A percentile compares a stretch with the other conserved stretches of the same genome.
Evolutionary conservation across 495 filamentous ascomycete genomes (phyloP).

Genomic region (Margaritispora aquatica): DNA sequence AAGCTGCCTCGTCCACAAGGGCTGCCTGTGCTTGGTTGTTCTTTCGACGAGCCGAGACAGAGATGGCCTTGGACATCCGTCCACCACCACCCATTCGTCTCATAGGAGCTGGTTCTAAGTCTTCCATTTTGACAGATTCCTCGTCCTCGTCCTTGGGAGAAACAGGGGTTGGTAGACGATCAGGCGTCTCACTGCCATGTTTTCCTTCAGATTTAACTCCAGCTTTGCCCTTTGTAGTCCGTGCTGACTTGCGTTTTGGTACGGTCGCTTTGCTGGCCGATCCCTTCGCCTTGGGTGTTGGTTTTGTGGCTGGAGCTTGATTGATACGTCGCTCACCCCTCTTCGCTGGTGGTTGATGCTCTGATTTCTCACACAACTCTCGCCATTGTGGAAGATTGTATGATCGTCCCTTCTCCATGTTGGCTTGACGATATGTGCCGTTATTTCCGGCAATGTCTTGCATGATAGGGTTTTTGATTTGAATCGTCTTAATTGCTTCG

Average conservation of each 20-base stretch:
- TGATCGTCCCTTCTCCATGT: conserved; percentile 88
- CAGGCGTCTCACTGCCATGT: conserved; percentile 33
- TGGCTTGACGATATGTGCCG: conserved; percentile 91
- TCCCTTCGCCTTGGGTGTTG: conserved; percentile 19
- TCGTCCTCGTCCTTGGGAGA: conserved; percentile 40
- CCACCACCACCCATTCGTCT: conserved; percentile 11
- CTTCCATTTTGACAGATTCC: conserved; percentile 39
- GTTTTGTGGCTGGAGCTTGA: conserved; percentile 38
- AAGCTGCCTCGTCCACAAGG: conserved; percentile 78
- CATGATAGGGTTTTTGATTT: conserved; percentile 92
- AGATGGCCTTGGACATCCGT: conserved; percentile 42
- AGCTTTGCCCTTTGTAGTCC: conserved; percentile 35
- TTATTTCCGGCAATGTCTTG: conserved; percentile 94
- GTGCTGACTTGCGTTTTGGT: conserved; percentile 21
- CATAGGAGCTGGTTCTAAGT: conserved; percentile 18
- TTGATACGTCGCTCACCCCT: conserved; percentile 84
- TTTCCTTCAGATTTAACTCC: conserved; percentile 24
- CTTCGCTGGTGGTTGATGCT: conserved; percentile 92
- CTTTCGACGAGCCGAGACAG: conserved; percentile 62
- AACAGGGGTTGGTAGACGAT: conserved; percentile 37
- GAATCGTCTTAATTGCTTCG: conserved; percentile 82
- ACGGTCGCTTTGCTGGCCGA: conserved; percentile 25
- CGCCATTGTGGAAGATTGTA: conserved; percentile 98
- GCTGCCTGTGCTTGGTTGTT: conserved; percentile 69
- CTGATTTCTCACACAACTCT: conserved; percentile 80